Base-by-base conservation (phyloP, 2,329 filamentous ascomycete species). In the Pyrenochaeta sp. region DNA sequence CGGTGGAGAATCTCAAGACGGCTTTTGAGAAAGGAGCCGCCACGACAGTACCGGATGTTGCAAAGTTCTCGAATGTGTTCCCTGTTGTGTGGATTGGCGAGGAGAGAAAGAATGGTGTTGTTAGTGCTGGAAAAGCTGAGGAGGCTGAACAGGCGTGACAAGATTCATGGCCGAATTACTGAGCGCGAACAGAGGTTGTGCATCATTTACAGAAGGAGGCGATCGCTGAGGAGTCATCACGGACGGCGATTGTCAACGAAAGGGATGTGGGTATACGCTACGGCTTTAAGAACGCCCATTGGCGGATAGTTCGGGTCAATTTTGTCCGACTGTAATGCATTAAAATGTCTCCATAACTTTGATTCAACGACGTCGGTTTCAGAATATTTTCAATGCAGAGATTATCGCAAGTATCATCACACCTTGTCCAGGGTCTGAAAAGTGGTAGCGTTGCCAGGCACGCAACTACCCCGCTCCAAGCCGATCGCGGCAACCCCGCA, bases 281-380 rank as follows among this genome's bases (percentile, higher is more conserved):
- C 14, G 2, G 17, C 21, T 3, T 20, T 7, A 18, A n/a, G 2
- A 18, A 21, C 54, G 55, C 54, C 58, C 51, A 64, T 63, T 60
- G 58, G 62, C 58, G 60, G 59, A 58, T 55, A 57, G 35, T 31
- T 63, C 60, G 60, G 61, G 54, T 31, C 33, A 58, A 54, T 54
- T 32, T 37, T 32, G 21, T 39, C 46, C 60, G 50, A 51, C 46
- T 3, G 15, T 11, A 18, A 20, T 23, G 20, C n/a, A 42, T 29
- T 7, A 15, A 30, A 42, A 30, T 18, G 7, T 20, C 14, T 37
- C n/a, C 17, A 7, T n/a, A 14, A 21, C 40, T 44, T 12, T 7
- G 10, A 36, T 27, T 29, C 14, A 29, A 51, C 15, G 29, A 30
- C 40, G 30, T 20, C 18, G 9, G 14, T 27, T 36, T 39, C 37